Evolutionary conservation across 2,329 filamentous ascomycete species (phyloP), one percentile per base, ranked within the genome.

Genomic region (Fusarium keratoplasticum): DNA sequence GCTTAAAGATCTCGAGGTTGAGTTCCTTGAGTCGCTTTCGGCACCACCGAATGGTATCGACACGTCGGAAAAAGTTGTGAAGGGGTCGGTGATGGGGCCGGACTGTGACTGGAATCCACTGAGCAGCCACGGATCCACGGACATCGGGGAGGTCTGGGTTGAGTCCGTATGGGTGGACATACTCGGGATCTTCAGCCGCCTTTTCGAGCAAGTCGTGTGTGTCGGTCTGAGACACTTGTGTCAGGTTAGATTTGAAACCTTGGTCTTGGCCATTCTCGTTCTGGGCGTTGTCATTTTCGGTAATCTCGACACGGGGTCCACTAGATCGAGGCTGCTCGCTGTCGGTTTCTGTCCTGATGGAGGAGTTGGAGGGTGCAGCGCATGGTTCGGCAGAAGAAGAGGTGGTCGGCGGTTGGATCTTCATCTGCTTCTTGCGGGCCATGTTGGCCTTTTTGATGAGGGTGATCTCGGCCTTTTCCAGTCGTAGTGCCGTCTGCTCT

Each of bases 31-130:
- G 77, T 5, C 83, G 79, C 2, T 88, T 86, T 61, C 96, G 93
- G 72, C 91, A 93, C 93, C 94, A 98, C 71, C 96, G 91, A 82
- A 99, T 98, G 0, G 95, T 96, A 83, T 99, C 96, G 18, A 98
- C 95, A 82, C 97, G 96, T 80, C 95, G 92, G 75, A 95, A 94
- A 74, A 95, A 89, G 55, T 94, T 87, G 18, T 89, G 89, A 25
- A 96, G 82, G 7, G 88, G 84, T 1, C 87, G 80, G 80, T 98
- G 95, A 2, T 92, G 91, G 2, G 95, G 95, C 50, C 95, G 90
- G 76, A 95, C 88, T 82, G 94, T 92, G 11, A 87, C 85, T 18
- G 91, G 87, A 42, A 98, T 85, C 91, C 93, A 97, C 73, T 91
- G 92, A 16, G 91, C 90, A 14, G 94, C 93, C 40, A 94, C 85